Conservation (phyloP, 306 rosid genomes). For the Cotoneaster glaucophyllus region DNA sequence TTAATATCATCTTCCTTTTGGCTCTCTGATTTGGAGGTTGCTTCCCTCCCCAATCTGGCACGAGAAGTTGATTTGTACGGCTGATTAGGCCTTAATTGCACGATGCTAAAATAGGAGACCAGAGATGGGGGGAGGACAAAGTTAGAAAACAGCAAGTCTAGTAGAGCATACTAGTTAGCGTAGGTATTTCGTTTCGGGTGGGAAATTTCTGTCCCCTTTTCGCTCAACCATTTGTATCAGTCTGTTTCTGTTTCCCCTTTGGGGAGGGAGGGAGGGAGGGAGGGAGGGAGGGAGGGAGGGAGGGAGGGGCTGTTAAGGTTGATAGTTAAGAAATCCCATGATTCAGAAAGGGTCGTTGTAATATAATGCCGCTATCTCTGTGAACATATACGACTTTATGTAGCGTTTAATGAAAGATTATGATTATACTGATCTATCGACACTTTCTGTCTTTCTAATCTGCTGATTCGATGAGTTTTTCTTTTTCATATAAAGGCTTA, state of each 20-base stretch:
- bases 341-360: conserved; percentile 29
- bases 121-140: conserved; percentile 7
- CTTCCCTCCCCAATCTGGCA: conserved; percentile 8
- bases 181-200: conserved; percentile 17
- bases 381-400: conserved; percentile 22
- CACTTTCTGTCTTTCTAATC: background rate
- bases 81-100: conserved; percentile 3
- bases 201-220: conserved; percentile 24
- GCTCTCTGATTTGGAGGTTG: conserved; percentile 21
- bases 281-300: background rate
- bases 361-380: conserved; percentile 14
- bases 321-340: conserved; percentile 5
- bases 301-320: background rate
- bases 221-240: background rate
- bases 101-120: conserved; percentile 2
- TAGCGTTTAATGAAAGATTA: conserved; percentile 15
- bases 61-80: conserved; percentile 13
- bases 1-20: conserved; percentile 1
- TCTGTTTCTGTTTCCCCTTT: background rate
- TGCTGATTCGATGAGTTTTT: background rate
- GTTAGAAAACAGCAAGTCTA: conserved; percentile 18
- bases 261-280: background rate
- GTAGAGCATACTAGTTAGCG: conserved; percentile 28
- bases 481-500: background rate
- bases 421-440: background rate